Evolutionary conservation across 192 early-diverging fungal species (phyloP).

Genomic region (Coemansia sp.): DNA sequence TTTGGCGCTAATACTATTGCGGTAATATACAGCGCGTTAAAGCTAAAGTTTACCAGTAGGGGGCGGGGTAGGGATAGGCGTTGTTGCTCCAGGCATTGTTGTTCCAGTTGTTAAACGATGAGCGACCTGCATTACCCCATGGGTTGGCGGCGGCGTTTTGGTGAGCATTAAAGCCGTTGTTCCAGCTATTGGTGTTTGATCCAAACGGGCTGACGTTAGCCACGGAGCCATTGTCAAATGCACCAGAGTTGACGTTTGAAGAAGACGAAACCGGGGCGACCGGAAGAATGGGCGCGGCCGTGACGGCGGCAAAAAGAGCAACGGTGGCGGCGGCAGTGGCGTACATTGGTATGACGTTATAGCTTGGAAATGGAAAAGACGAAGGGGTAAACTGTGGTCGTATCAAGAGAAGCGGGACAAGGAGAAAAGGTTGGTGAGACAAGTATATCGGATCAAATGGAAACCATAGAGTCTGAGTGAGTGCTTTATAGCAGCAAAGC

Average conservation of each 20-base stretch:
- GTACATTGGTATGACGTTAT: slow-evolving; percentile 1
- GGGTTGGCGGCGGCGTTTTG: slow-evolving; percentile 43
- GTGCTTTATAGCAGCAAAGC: not conserved
- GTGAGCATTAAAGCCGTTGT: slow-evolving; percentile 46
- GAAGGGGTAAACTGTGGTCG: not conserved
- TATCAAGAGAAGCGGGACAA: not conserved
- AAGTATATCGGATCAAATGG: not conserved
- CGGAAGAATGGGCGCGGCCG: slow-evolving; percentile 26
- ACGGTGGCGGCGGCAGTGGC: slow-evolving; percentile 1
- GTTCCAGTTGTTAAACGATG: slow-evolving; percentile 54
- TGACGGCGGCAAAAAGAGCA: slow-evolving; percentile 13
- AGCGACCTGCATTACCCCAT: slow-evolving; percentile 46
- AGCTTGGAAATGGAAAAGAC: not conserved
- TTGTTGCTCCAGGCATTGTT: slow-evolving; percentile 54
- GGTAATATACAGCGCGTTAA: no score
- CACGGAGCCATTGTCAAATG: slow-evolving; percentile 39
- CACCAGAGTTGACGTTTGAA: slow-evolving; percentile 44
- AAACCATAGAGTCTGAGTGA: not conserved
- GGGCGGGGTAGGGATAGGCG: slow-evolving; percentile 36
- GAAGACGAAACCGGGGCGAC: slow-evolving; percentile 25
- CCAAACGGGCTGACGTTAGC: slow-evolving; percentile 39
- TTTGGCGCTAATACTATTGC: no score
- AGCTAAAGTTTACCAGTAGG: slow-evolving; percentile 31
- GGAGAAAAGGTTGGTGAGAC: not conserved
- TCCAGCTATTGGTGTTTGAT: slow-evolving; percentile 39